Base-by-base conservation (phyloP, 306 rosid species). In the Ceratonia siliqua region DNA sequence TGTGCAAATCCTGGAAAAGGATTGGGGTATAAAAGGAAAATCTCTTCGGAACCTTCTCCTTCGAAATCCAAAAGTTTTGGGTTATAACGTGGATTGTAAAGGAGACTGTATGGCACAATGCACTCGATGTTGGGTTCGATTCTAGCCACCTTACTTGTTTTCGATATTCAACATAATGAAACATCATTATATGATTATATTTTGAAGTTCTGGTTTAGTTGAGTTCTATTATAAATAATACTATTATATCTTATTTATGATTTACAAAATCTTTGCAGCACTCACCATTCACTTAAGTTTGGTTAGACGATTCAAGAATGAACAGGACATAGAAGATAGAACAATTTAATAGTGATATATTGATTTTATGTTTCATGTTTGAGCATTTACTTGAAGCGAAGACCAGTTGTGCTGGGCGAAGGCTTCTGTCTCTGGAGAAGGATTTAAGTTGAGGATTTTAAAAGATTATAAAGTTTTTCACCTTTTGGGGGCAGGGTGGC, bases 51-150 rank as follows among this genome's bases (percentile, higher is more conserved):
- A 70, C 70, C 95, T 91, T 65, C 89, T 94, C 45, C 93, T 94
- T 70, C 87, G 97, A 75, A 94, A 90, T 77, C 97, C 97, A 1
- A 88, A 83, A 80, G 93, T 89, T 32, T 79, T 91, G 92, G 98
- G 98, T 8, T 94, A 84, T 72, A 91, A 91, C 53, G 72, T 91
- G 35, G 96, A 91, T 81, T 94, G 98, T 25, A 91, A 90, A 70
- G 98, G 98, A 75, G 96, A 91, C 55, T 94, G 97, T 56, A 92
- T 84, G 38, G 98, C 98, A 53, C 90, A 91, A 56, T 94, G 98
- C 90, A 94, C 97, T 4, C 82, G 97, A 82, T 91, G 98, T 82
- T 94, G 96, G 96, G 98, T 74, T 80, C 95, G 97, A 8, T 94
- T 94, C 85, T 94, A 88, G 85, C 22, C 13, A 9, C 45, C 38